Conservation (phyloP, 2,329 filamentous ascomycete species). For the Emericellopsis atlantica region DNA sequence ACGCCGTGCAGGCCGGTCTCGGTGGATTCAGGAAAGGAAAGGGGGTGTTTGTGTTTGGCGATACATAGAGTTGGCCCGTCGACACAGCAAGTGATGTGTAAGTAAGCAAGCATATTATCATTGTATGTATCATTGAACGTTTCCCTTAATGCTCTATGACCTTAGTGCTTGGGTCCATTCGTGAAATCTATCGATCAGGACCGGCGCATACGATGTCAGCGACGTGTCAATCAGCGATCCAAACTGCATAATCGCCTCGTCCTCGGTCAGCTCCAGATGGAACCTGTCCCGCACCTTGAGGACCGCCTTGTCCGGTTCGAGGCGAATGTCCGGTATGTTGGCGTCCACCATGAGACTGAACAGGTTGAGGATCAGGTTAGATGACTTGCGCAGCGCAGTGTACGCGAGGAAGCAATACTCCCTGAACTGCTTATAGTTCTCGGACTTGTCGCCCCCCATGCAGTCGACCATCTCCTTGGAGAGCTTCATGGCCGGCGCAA, state of each 20-base stretch:
- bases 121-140: not conserved
- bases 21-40: conserved; percentile 80
- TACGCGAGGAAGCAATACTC: conserved; percentile 95
- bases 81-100: not conserved
- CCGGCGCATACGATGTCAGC: conserved; percentile 77
- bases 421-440: conserved; percentile 80
- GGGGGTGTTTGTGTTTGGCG: conserved; percentile 72
- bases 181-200: conserved; percentile 90
- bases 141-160: conserved; percentile 32
- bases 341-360: conserved; percentile 97
- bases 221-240: conserved; percentile 86
- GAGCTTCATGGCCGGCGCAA: conserved; percentile 93
- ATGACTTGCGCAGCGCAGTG: conserved; percentile 77
- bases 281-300: conserved; percentile 92
- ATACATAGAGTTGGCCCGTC: conserved; percentile 26
- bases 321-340: conserved; percentile 87
- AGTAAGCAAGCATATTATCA: not conserved
- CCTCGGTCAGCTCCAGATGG: conserved; percentile 80
- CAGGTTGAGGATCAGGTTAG: conserved; percentile 83
- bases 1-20: conserved; percentile 71
- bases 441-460: conserved; percentile 76
- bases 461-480: conserved; percentile 98
- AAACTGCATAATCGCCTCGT: conserved; percentile 81
- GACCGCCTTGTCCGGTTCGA: conserved; percentile 88
- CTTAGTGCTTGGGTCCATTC: conserved; percentile 86